These are phyloP conservation scores for Gyrodon lividus DNA, from an alignment of 768 basidiomycete species.

Conservation along the genomic window DNA sequence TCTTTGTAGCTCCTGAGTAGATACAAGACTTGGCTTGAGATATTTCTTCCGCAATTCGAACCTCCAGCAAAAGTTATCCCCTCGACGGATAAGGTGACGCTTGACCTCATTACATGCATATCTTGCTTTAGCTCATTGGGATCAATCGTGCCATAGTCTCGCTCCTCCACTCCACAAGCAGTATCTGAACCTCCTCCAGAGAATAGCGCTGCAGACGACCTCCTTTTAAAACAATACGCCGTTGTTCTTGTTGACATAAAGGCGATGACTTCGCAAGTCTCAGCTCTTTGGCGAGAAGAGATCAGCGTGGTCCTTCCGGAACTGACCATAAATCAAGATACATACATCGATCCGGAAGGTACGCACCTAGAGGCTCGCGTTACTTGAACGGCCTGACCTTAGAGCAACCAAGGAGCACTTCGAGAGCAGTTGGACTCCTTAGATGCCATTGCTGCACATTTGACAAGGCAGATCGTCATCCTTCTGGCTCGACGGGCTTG, in stretches of 20 bases:
- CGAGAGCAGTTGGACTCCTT: constrained; percentile 49
- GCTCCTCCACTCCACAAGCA: constrained; percentile 53
- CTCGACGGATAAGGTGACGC: constrained; percentile 38
- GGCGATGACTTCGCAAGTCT: constrained; percentile 49
- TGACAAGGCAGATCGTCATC: constrained; percentile 62
- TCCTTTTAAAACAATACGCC: constrained; percentile 61
- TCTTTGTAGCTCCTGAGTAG: constrained; percentile 68
- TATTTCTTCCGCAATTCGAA: constrained; percentile 46
- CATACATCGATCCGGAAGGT: constrained; percentile 51
- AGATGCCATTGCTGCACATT: constrained; percentile 49
- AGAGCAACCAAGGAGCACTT: constrained; percentile 48
- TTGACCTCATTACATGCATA: constrained; percentile 4
- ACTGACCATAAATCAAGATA: constrained; percentile 29
- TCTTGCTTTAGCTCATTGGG: not conserved
- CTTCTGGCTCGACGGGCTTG: constrained; percentile 81
- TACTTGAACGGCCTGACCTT: not conserved
- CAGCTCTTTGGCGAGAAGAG: constrained; percentile 66
- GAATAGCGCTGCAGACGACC: constrained; percentile 59
- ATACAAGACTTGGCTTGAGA: constrained; percentile 77
- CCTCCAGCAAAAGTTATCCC: constrained; percentile 33
- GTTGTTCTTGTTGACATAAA: constrained; percentile 69
- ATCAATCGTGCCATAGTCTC: constrained; percentile 33
- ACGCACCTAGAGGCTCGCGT: constrained; percentile 6
- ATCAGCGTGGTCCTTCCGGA: constrained; percentile 63
- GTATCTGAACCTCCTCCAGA: constrained; percentile 53